Conservation (phyloP, 2,329 filamentous ascomycete genomes). For the Xylaria sp. region DNA sequence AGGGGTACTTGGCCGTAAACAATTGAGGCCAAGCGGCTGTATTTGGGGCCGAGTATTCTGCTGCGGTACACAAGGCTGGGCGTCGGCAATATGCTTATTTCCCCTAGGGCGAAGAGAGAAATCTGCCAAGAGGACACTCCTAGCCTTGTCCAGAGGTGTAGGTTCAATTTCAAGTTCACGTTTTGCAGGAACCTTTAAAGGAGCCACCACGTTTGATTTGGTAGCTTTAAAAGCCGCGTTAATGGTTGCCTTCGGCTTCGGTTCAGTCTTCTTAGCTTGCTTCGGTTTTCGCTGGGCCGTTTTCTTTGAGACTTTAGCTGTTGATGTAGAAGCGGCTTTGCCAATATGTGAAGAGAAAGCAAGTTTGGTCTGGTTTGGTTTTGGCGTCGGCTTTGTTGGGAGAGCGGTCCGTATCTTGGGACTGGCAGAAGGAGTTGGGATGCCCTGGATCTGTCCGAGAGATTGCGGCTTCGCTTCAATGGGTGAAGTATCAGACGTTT, state of each 20-base stretch:
- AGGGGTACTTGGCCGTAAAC: conserved; percentile 43
- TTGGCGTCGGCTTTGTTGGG: conserved; percentile 54
- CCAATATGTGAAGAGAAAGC: conserved; percentile 51
- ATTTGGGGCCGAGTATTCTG: conserved; percentile 31
- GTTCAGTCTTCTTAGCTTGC: conserved; percentile 56
- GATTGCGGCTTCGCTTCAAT: conserved; percentile 52
- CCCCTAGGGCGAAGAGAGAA: conserved; percentile 46
- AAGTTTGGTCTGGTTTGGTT: conserved; percentile 64
- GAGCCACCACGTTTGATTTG: conserved; percentile 34
- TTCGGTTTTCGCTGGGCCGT: conserved; percentile 50
- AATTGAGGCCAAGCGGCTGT: conserved; percentile 22
- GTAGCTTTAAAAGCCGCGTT: conserved; percentile 47
- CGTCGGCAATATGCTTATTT: conserved; percentile 31
- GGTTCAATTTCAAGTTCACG: conserved; percentile 40
- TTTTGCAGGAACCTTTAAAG: conserved; percentile 45
- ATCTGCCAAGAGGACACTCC: conserved; percentile 41
- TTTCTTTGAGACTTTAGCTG: conserved; percentile 51
- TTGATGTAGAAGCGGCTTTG: conserved; percentile 41
- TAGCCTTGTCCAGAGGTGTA: conserved; percentile 21
- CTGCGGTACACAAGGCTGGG: conserved; percentile 27
- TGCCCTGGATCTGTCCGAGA: conserved; percentile 58
- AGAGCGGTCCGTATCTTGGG: conserved; percentile 58
- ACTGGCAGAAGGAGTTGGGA: conserved; percentile 68
- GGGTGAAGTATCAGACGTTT: conserved; percentile 42
- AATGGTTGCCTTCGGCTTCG: conserved; percentile 50